These are phyloP conservation scores for Lophiostoma macrostomum DNA, from an alignment of 495 filamentous ascomycete genomes.

Conservation along the genomic window DNA sequence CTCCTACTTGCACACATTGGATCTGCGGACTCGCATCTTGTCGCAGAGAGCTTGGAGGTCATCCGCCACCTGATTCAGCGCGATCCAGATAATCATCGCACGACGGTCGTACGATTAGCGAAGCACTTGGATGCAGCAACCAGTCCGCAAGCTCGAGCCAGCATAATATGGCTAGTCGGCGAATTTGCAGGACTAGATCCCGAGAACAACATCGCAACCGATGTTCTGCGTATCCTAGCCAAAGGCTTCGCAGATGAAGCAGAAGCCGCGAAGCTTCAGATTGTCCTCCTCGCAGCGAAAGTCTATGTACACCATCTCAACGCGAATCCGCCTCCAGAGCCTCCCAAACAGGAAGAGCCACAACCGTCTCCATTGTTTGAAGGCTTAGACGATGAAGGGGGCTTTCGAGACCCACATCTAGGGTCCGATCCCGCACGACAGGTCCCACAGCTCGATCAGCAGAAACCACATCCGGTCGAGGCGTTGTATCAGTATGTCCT, in stretches of 20 bases:
- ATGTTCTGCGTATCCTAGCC: conserved; percentile 85
- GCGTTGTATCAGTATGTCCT: conserved; percentile 81
- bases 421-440: conserved; percentile 24
- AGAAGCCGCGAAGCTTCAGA: conserved; percentile 83
- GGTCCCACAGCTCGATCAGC: conserved; percentile 46
- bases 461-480: conserved; percentile 58
- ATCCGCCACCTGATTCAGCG: conserved; percentile 95
- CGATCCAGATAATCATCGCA: conserved; percentile 68
- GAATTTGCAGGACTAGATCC: conserved; percentile 80
- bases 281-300: conserved; percentile 87
- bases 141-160: conserved; percentile 80
- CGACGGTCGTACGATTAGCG: conserved; percentile 84
- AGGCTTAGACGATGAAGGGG: conserved; percentile 35
- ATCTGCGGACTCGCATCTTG: conserved; percentile 77
- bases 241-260: conserved; percentile 80
- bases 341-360: conserved; percentile 17
- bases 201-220: conserved; percentile 83
- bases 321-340: conserved; percentile 38
- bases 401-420: conserved; percentile 30
- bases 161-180: conserved; percentile 95
- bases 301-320: conserved; percentile 90
- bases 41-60: conserved; percentile 86
- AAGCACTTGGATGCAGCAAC: conserved; percentile 84
- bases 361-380: conserved; percentile 26
- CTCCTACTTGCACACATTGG: conserved; percentile 82